Percentiles rank a stretch among this genome's conserved stretches.
These are phyloP conservation scores for Xylaria sp. DNA, from an alignment of 495 filamentous ascomycete species.

Conservation along the genomic window DNA sequence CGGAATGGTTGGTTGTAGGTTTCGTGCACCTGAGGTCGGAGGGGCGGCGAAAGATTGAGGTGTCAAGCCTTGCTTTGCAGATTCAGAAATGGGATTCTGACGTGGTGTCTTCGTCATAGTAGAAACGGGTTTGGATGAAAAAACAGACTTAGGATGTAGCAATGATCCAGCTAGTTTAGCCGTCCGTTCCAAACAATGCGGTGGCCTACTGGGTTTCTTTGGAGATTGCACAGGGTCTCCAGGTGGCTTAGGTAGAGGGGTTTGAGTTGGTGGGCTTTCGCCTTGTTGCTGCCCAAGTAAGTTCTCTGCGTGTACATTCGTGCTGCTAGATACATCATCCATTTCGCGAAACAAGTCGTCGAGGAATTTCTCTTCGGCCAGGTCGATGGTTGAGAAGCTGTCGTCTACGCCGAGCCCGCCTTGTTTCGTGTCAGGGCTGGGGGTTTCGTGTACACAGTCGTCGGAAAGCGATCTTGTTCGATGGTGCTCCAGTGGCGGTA, in stretches of 20 bases:
- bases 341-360: slow-evolving; percentile 2
- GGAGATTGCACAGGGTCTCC: background rate
- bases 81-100: slow-evolving; percentile 1
- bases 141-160: slow-evolving; percentile 17
- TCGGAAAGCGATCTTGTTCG: background rate
- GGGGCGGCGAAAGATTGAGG: background rate
- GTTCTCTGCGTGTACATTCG: background rate
- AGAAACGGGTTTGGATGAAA: slow-evolving; percentile 13
- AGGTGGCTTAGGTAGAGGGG: background rate
- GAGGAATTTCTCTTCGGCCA: slow-evolving; percentile 16
- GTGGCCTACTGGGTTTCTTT: background rate
- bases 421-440: background rate
- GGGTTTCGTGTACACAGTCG: background rate
- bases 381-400: slow-evolving; percentile 14
- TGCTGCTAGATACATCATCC: background rate
- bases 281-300: background rate
- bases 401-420: background rate
- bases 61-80: slow-evolving; percentile 6
- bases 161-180: slow-evolving; percentile 15
- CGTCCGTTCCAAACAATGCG: background rate
- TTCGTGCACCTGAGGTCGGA: background rate
- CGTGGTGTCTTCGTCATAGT: slow-evolving; percentile 9
- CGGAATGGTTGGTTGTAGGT: background rate
- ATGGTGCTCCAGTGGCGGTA: background rate
- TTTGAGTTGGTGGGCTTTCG: background rate